Conservation (phyloP, 2,329 filamentous ascomycete genomes). For the Chaetomium strumarium region DNA sequence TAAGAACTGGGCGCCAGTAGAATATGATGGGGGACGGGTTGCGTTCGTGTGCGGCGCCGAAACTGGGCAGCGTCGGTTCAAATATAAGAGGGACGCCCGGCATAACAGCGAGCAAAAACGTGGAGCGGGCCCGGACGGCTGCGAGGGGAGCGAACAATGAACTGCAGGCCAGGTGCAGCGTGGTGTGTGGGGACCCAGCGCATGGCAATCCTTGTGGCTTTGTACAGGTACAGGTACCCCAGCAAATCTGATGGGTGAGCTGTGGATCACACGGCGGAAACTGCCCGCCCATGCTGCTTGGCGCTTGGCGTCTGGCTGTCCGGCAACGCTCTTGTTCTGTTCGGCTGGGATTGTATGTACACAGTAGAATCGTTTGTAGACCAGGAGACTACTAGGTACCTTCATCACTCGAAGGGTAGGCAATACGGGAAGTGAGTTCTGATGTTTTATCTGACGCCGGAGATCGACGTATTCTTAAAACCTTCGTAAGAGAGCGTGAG, state of each 20-base stretch:
- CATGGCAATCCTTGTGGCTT: not conserved
- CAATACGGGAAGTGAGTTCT: no score
- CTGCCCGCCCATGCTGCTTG: constrained; percentile 15
- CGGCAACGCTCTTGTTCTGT: constrained; percentile 13
- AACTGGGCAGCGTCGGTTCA: constrained; percentile 25
- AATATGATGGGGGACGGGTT: constrained; percentile 12
- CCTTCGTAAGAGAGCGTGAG: no score
- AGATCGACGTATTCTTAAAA: no score
- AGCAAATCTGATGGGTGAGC: constrained; percentile 7
- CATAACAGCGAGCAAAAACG: constrained; percentile 13
- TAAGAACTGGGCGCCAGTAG: constrained; percentile 5
- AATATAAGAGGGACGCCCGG: constrained; percentile 25
- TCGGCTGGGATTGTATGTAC: not conserved
- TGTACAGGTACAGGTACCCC: constrained; percentile 13
- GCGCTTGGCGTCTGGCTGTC: constrained; percentile 21
- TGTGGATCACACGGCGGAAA: constrained; percentile 4
- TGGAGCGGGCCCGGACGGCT: constrained; percentile 14
- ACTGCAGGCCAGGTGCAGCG: constrained; percentile 9
- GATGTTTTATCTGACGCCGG: no score
- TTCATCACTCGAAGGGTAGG: no score
- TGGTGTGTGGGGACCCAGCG: constrained; percentile 7
- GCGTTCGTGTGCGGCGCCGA: constrained; percentile 13
- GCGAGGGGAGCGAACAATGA: constrained; percentile 14
- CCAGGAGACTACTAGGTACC: constrained; percentile 1
- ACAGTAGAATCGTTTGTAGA: no score